These are phyloP conservation scores for thale cress (Arabidopsis thaliana) DNA, from an alignment of 345 rosid species.

Conservation along the genomic window DNA sequence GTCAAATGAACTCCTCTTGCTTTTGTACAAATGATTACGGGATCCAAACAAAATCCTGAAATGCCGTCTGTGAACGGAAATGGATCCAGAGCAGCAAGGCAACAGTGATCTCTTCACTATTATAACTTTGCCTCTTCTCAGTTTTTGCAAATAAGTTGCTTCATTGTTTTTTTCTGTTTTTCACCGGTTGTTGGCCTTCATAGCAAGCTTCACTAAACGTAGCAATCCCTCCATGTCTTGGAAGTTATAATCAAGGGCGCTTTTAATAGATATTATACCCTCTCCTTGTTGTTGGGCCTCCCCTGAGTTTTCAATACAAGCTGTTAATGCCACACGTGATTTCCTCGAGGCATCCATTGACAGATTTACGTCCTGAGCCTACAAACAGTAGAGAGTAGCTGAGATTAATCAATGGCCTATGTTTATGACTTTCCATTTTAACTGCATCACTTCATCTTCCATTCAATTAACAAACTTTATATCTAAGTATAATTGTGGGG, in stretches of 20 bases:
- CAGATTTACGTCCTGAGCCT: conserved; percentile 78
- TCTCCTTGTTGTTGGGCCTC: conserved; percentile 64
- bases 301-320: conserved; percentile 56
- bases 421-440: conserved; percentile 20
- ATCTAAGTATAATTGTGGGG: conserved; percentile 22
- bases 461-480: conserved; percentile 15
- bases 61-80: conserved; percentile 16
- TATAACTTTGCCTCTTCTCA: conserved; percentile 31
- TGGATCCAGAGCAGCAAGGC: conserved; percentile 33
- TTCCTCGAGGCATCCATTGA: conserved; percentile 99
- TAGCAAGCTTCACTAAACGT: conserved; percentile 80
- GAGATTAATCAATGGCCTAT: conserved; percentile 24
- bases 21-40: conserved; percentile 31
- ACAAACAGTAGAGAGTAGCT: conserved; percentile 44
- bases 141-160: conserved; percentile 34
- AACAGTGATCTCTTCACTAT: conserved; percentile 15
- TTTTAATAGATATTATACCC: conserved; percentile 65
- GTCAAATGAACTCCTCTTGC: conserved; percentile 25
- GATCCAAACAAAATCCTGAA: conserved; percentile 33
- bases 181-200: conserved; percentile 74
- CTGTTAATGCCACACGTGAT: conserved; percentile 69
- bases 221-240: conserved; percentile 87
- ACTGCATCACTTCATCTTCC: conserved; percentile 7
- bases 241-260: conserved; percentile 91
- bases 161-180: conserved; percentile 1